A percentile compares a stretch with the other conserved stretches of the same genome.
phyloP scores from a whole-genome alignment of 2,329 filamentous ascomycete genomes.

The Phialophora verrucosa region DNA sequence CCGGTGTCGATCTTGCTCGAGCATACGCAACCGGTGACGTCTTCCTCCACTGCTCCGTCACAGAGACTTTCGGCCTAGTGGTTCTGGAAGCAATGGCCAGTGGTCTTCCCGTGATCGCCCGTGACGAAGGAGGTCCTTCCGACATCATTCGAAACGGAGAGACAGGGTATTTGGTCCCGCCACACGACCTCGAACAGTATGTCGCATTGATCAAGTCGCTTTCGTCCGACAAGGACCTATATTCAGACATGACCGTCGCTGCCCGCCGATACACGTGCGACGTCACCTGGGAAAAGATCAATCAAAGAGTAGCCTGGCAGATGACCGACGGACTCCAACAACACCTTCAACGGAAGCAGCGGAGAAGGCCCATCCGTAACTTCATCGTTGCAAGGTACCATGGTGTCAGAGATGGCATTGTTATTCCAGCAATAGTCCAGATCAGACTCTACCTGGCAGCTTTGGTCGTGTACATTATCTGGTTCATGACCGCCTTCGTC shows the following conservation, averaged over 20 bases:
- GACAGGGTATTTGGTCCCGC: slow-evolving; percentile 66
- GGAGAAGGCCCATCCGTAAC: slow-evolving; percentile 34
- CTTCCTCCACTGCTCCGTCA: slow-evolving; percentile 74
- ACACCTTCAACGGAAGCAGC: slow-evolving; percentile 36
- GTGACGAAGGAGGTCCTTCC: slow-evolving; percentile 72
- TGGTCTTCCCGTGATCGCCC: slow-evolving; percentile 70
- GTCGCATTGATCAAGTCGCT: slow-evolving; percentile 60
- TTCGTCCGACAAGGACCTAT: slow-evolving; percentile 52
- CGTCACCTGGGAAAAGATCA: slow-evolving; percentile 74
- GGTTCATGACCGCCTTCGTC: slow-evolving; percentile 47
- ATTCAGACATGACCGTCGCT: slow-evolving; percentile 53
- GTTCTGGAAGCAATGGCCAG: slow-evolving; percentile 75
- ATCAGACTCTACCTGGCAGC: slow-evolving; percentile 42
- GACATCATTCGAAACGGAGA: slow-evolving; percentile 67
- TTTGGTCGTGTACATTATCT: slow-evolving; percentile 46
- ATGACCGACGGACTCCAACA: slow-evolving; percentile 58
- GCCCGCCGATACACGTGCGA: slow-evolving; percentile 64
- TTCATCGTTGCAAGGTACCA: slow-evolving; percentile 38
- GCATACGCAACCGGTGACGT: slow-evolving; percentile 71
- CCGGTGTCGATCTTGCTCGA: slow-evolving; percentile 66
- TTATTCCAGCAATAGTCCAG: slow-evolving; percentile 40
- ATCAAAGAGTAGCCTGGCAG: slow-evolving; percentile 70
- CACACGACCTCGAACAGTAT: slow-evolving; percentile 65
- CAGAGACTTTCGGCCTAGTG: slow-evolving; percentile 73
- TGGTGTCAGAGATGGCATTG: slow-evolving; percentile 27